A percentile compares a stretch with the other conserved stretches of the same genome.
phyloP scores from a whole-genome alignment of 345 rosid genomes.

The Litchi chinensis region DNA sequence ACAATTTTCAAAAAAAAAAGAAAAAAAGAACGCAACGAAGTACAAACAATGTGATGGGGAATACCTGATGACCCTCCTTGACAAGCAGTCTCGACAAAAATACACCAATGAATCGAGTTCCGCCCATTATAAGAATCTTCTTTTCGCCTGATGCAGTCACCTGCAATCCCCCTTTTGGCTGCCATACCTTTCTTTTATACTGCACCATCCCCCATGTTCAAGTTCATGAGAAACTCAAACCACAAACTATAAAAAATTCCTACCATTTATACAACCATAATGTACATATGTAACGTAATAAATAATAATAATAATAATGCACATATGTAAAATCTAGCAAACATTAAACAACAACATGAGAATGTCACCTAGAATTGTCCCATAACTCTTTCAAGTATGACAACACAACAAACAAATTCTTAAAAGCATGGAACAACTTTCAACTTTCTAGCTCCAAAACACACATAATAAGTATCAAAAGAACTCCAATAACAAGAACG shows the following conservation, averaged over 20 bases:
- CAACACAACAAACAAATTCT: neutral
- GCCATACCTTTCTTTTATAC: slow-evolving; percentile 70
- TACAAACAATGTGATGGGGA: neutral
- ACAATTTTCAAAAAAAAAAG: neutral
- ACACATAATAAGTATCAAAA: no score
- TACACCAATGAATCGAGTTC: slow-evolving; percentile 87
- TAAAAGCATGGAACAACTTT: neutral
- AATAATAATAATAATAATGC: no score
- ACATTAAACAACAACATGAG: neutral
- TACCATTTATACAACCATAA: neutral
- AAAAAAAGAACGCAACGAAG: neutral
- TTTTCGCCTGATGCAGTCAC: slow-evolving; percentile 76
- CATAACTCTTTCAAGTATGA: neutral
- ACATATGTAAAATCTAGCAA: neutral
- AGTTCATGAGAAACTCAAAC: neutral
- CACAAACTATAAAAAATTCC: neutral
- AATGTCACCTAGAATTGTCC: neutral
- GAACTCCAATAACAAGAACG: no score
- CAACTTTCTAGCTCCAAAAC: no score
- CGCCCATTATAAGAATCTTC: slow-evolving; percentile 97
- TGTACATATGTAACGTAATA: neutral
- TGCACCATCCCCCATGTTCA: slow-evolving; percentile 34
- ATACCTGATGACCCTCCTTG: slow-evolving; percentile 92
- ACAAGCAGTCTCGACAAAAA: slow-evolving; percentile 90
- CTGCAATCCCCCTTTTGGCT: slow-evolving; percentile 67